phyloP scores from a whole-genome alignment of 257 asterid species.

The Rubia yunnanensis region DNA sequence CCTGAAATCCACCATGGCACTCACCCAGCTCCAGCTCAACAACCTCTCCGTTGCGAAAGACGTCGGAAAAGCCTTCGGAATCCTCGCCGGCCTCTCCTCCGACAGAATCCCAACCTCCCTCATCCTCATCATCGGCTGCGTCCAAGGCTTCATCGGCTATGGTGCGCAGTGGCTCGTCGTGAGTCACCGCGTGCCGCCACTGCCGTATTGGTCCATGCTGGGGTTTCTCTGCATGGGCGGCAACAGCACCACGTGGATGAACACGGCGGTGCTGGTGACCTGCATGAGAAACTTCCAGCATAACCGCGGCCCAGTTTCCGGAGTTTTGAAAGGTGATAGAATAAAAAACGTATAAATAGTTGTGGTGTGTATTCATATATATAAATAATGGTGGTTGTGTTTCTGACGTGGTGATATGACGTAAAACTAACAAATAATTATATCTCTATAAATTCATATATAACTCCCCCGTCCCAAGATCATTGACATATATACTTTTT shows the following conservation, averaged over 20 bases:
- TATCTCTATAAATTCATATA: too few species aligned
- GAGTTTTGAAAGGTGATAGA: conserved; percentile 83
- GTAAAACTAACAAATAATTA: too few species aligned
- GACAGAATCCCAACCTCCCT: conserved; percentile 65
- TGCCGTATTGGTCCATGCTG: conserved; percentile 93
- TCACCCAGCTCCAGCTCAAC: conserved; percentile 86
- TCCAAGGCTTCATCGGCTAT: conserved; percentile 85
- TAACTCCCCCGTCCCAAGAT: too few species aligned
- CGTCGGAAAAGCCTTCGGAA: conserved; percentile 89
- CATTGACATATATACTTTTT: too few species aligned
- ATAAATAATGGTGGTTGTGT: too few species aligned
- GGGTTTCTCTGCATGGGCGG: conserved; percentile 94
- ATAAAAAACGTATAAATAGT: too few species aligned
- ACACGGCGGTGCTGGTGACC: conserved; percentile 80
- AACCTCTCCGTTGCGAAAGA: conserved; percentile 94
- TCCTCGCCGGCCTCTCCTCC: conserved; percentile 87
- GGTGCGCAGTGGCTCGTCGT: conserved; percentile 99
- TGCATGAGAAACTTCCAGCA: conserved; percentile 79
- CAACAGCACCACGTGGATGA: conserved; percentile 98
- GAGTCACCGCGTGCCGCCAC: conserved; percentile 70
- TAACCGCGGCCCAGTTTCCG: conserved; percentile 88
- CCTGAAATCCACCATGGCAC: conserved; percentile 69
- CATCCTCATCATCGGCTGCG: conserved; percentile 64
- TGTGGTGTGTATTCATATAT: too few species aligned
- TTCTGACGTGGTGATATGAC: too few species aligned